These are phyloP conservation scores for Mallotus nudiflorus DNA, from an alignment of 345 rosid species.

Conservation along the genomic window DNA sequence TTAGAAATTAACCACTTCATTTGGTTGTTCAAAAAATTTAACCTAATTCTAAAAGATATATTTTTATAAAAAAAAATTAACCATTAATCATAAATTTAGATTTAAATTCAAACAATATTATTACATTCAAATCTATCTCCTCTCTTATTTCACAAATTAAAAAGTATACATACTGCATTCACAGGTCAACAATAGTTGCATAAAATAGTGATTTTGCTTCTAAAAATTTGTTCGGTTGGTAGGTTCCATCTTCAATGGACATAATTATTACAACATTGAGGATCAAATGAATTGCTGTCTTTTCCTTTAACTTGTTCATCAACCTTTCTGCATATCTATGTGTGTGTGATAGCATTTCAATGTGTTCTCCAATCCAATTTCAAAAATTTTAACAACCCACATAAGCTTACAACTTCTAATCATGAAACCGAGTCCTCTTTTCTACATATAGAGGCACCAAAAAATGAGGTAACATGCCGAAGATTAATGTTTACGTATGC, in stretches of 20 bases:
- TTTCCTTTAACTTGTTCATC: conserved; percentile 13
- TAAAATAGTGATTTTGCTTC: not conserved
- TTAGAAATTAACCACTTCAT: too few species aligned
- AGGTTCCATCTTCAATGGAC: conserved; percentile 6
- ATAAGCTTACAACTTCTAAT: conserved; percentile 18
- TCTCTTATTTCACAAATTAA: too few species aligned
- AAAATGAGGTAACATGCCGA: not conserved
- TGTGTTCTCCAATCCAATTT: not conserved
- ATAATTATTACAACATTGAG: conserved; percentile 18
- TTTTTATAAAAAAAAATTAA: too few species aligned
- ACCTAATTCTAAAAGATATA: too few species aligned
- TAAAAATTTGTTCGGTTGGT: conserved; percentile 22
- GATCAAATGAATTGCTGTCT: conserved; percentile 8
- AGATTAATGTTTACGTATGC: conserved; percentile 11
- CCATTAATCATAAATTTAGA: too few species aligned
- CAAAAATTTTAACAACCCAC: not conserved
- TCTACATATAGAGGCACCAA: conserved; percentile 25
- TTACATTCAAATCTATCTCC: too few species aligned
- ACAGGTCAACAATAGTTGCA: too few species aligned
- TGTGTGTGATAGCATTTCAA: not conserved
- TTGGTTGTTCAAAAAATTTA: too few species aligned
- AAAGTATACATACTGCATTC: too few species aligned
- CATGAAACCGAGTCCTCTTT: conserved; percentile 23
- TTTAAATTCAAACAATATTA: too few species aligned
- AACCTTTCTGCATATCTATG: not conserved